A percentile compares a stretch with the other conserved stretches of the same genome.
phyloP scores from a whole-genome alignment of 257 asterid species.

The Petunia secreta region DNA sequence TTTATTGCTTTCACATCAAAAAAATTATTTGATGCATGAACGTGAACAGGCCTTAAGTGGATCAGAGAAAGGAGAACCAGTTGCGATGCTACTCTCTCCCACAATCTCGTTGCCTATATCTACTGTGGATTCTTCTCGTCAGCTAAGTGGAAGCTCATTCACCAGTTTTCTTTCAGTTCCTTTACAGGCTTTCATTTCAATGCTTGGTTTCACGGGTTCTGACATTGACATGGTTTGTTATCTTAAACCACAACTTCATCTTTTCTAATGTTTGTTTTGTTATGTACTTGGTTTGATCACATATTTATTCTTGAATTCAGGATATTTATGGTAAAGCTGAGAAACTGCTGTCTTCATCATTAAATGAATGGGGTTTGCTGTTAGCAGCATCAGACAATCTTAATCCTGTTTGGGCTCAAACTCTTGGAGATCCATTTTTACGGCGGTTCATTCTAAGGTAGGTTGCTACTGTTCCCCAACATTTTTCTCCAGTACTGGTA shows the following conservation, averaged over 20 bases:
- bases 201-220: constrained; percentile 74
- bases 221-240: constrained; percentile 70
- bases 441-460: constrained; percentile 89
- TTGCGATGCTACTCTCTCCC: constrained; percentile 89
- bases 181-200: constrained; percentile 74
- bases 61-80: constrained; percentile 89
- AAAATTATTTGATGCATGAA: constrained; percentile 1
- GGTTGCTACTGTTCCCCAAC: constrained; percentile 5
- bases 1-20: not conserved
- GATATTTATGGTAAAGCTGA: constrained; percentile 70
- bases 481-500: constrained; percentile 4
- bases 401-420: constrained; percentile 87
- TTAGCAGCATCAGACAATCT: constrained; percentile 64
- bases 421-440: constrained; percentile 76
- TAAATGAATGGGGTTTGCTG: constrained; percentile 66
- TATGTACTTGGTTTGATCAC: constrained; percentile 9
- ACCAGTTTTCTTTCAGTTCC: constrained; percentile 91
- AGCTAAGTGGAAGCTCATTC: constrained; percentile 76
- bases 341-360: constrained; percentile 67
- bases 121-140: constrained; percentile 64
- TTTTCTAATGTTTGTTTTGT: not conserved
- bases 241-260: constrained; percentile 19
- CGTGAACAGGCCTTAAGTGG: constrained; percentile 72
- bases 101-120: constrained; percentile 64
- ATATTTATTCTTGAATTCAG: constrained; percentile 51